Evolutionary conservation across 164 flowering plant species (phyloP), one percentile per base, ranked within the genome.

Genomic region (Saururus chinensis): DNA sequence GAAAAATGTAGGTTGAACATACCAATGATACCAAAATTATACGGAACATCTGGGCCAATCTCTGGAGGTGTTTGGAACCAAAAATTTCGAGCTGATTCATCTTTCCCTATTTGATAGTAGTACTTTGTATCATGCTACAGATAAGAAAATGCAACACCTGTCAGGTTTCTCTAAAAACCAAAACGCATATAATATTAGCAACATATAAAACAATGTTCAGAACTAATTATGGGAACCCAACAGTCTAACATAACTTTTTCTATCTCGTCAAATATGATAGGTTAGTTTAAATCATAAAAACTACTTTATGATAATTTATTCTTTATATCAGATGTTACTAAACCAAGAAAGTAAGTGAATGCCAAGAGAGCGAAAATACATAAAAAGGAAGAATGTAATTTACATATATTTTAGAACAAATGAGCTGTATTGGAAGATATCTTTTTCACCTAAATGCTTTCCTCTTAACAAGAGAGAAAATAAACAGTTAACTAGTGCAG

Each of bases 1-100:
- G 30, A 16, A 59, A n/a, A 56, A 14, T 8, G 37, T n/a, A 52
- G 41, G 25, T 17, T 65, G 19, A 64, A 66, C 84, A 82, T 60
- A 95, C 99, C 99, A 65, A 95, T 91, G 22, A 95, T 87, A 57
- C 97, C 99, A 74, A 95, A 95, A 51, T 68, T 88, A 76, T 88
- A 87, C 53, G 89, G 60, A 69, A 81, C 75, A 77, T 88, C 88
- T 51, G 96, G 88, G 70, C 63, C 75, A 72, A 91, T 68, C 66
- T 73, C 63, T 12, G 95, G 92, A 70, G 97, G 97, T 54, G 99
- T 87, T 60, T 78, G 79, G 75, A 95, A 95, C 92, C 86, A 91
- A 76, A 95, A 95, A 58, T 70, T 81, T 22, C 96, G 74, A 53
- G 84, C 69, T 69, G 93, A 82, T 51, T 80, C 83, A 60, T 83